Evolutionary conservation across 192 early-diverging fungal species (phyloP).

Genomic region (Umbelopsis isabellina): DNA sequence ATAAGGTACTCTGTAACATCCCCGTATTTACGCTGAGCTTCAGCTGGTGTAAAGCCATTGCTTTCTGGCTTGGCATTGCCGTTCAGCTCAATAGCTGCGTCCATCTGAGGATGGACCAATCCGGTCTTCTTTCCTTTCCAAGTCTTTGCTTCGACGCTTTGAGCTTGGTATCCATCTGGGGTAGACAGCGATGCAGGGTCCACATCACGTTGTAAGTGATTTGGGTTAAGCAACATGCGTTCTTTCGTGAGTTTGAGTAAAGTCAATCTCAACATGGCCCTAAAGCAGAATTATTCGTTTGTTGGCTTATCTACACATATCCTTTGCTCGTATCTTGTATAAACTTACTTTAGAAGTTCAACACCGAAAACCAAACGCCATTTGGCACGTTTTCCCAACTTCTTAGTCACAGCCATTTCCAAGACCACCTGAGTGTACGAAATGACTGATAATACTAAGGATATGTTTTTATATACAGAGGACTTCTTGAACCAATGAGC

Average conservation of each 20-base stretch:
- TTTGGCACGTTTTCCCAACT: constrained; percentile 25
- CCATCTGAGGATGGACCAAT: constrained; percentile 24
- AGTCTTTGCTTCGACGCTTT: constrained; percentile 28
- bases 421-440: constrained; percentile 43
- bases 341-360: constrained; percentile 39
- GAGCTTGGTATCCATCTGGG: constrained; percentile 26
- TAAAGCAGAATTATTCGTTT: constrained; percentile 11
- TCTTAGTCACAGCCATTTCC: constrained; percentile 41
- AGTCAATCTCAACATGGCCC: constrained; percentile 50
- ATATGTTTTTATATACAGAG: constrained; percentile 32
- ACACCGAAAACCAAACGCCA: constrained; percentile 29
- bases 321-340: not conserved
- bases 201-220: constrained; percentile 68
- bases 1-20: constrained; percentile 60
- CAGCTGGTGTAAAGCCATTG: constrained; percentile 28
- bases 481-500: constrained; percentile 51
- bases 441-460: constrained; percentile 68
- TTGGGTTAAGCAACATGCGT: constrained; percentile 62
- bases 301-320: not conserved
- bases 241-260: constrained; percentile 55
- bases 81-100: constrained; percentile 17
- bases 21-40: constrained; percentile 13
- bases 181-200: constrained; percentile 55
- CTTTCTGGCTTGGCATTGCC: constrained; percentile 21
- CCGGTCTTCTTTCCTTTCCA: constrained; percentile 47